phyloP scores from a whole-genome alignment of 176 grass and related monocot genomes.

The Calamus simplicifolius region DNA sequence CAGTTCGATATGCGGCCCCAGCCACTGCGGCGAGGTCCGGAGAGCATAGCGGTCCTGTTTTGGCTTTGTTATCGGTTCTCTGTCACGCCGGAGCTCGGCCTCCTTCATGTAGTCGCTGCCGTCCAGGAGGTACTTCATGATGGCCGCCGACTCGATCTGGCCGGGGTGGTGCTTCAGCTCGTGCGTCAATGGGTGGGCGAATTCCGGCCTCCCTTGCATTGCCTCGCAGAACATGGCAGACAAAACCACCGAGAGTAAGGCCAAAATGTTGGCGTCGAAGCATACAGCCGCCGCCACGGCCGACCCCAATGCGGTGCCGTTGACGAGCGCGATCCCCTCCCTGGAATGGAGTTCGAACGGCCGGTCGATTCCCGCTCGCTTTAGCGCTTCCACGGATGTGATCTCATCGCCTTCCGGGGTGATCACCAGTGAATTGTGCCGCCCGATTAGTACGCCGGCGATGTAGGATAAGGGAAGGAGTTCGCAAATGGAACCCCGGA shows the following conservation, averaged over 20 bases:
- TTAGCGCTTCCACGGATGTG: constrained; percentile 3
- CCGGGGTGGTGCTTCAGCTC: constrained; percentile 5
- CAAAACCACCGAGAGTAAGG: neutral
- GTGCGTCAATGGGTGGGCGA: neutral
- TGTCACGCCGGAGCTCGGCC: neutral
- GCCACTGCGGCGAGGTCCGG: neutral
- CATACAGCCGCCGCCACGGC: constrained; percentile 14
- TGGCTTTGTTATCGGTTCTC: neutral
- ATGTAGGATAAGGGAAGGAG: constrained; percentile 18
- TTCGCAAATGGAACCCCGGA: constrained; percentile 13
- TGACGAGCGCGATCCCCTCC: constrained; percentile 14
- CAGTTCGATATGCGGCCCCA: constrained; percentile 5
- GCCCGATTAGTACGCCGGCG: constrained; percentile 14
- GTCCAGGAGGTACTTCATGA: neutral
- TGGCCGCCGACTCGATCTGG: constrained; percentile 5
- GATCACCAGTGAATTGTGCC: constrained; percentile 2
- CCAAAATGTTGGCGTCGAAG: constrained; percentile 6
- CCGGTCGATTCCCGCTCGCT: constrained; percentile 1
- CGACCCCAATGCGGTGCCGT: constrained; percentile 9
- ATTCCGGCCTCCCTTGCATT: constrained; percentile 3
- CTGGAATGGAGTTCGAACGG: constrained; percentile 8
- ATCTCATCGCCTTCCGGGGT: constrained; percentile 14
- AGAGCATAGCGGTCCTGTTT: constrained; percentile 7
- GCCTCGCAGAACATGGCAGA: constrained; percentile 5
- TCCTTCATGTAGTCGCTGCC: neutral